Evolutionary conservation across 345 rosid species (phyloP).

Genomic region (Gossypium arboreum): DNA sequence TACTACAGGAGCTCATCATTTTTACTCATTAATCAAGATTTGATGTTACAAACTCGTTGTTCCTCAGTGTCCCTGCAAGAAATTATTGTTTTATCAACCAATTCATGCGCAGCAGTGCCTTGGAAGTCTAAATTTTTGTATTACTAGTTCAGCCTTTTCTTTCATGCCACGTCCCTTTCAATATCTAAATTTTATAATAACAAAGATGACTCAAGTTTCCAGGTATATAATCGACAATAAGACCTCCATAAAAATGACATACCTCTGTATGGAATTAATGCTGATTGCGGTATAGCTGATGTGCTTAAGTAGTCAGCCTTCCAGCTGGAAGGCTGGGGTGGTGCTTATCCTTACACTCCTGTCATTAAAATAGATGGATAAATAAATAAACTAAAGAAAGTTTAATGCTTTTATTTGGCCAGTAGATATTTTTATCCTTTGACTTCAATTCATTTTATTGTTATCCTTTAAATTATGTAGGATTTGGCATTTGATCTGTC

Average conservation of each 20-base stretch:
- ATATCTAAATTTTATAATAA: neutral
- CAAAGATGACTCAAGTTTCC: neutral
- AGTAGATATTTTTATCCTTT: neutral
- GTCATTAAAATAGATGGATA: neutral
- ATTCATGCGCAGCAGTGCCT: neutral
- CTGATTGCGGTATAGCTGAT: neutral
- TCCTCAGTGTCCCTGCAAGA: neutral
- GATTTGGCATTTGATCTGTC: conserved; percentile 98
- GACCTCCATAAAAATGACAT: neutral
- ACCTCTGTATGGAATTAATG: neutral
- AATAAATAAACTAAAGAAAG: conserved; percentile 6
- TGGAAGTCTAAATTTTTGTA: neutral
- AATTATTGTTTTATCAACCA: neutral
- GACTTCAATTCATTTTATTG: neutral
- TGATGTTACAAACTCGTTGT: neutral
- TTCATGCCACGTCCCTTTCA: neutral
- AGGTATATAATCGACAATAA: neutral
- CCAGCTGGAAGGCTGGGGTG: neutral
- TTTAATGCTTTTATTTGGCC: neutral
- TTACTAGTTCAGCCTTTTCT: neutral
- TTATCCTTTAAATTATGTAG: conserved; percentile 31
- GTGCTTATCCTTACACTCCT: neutral
- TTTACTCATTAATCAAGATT: neutral
- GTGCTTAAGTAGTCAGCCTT: neutral
- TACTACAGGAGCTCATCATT: neutral